Evolutionary conservation across 2,329 filamentous ascomycete species (phyloP).

Genomic region (Cladosporium phlei): DNA sequence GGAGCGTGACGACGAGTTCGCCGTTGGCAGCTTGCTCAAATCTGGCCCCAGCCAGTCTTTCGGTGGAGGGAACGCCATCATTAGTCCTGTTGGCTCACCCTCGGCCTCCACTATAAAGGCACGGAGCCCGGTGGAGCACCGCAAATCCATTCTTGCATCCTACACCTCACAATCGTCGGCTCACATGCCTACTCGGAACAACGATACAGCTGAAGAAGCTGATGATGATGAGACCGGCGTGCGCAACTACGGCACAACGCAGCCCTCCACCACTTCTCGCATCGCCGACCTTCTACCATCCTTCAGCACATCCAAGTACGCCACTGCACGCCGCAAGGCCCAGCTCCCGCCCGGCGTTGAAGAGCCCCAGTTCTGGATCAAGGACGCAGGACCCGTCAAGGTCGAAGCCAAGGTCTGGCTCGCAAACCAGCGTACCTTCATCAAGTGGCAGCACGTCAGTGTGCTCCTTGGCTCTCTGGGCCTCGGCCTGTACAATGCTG

Average conservation of each 20-base stretch:
- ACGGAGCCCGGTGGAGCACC: constrained; percentile 17
- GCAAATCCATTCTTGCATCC: constrained; percentile 16
- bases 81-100: constrained; percentile 65
- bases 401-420: constrained; percentile 99
- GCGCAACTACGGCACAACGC: constrained; percentile 40
- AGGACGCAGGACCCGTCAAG: constrained; percentile 84
- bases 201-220: constrained; percentile 39
- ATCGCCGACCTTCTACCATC: constrained; percentile 72
- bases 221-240: constrained; percentile 48
- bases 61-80: constrained; percentile 51
- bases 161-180: constrained; percentile 13
- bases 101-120: constrained; percentile 49
- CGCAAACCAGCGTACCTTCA: constrained; percentile 94
- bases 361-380: constrained; percentile 82
- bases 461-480: constrained; percentile 81
- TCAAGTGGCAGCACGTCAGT: constrained; percentile 97
- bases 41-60: constrained; percentile 45
- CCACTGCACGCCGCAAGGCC: constrained; percentile 46
- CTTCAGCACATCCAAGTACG: constrained; percentile 77
- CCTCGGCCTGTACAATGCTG: constrained; percentile 82
- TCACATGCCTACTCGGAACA: constrained; percentile 23
- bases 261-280: constrained; percentile 27
- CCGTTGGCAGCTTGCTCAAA: constrained; percentile 76
- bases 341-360: constrained; percentile 80
- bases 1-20: constrained; percentile 78